phyloP scores from a whole-genome alignment of 2,329 filamentous ascomycete genomes.

The Xylaria polymorpha region DNA sequence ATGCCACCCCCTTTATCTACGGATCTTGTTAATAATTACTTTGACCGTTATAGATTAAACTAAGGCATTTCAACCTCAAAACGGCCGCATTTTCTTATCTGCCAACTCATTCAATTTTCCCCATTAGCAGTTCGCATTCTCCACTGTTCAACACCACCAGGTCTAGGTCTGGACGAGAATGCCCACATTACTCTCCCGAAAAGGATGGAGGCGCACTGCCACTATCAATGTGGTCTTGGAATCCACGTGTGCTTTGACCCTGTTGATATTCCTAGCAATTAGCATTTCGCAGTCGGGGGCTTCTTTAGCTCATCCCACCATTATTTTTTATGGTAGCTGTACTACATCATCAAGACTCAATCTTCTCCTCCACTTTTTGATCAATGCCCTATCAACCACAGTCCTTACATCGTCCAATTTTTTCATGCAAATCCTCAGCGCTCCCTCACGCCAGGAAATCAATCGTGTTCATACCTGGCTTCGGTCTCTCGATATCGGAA shows the following conservation, averaged over 20 bases:
- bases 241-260: not conserved
- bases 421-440: no score
- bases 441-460: no score
- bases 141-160: no score
- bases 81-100: no score
- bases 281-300: conserved; percentile 13
- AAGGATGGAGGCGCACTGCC: conserved; percentile 17
- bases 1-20: not conserved
- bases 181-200: not conserved
- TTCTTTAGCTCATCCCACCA: not conserved
- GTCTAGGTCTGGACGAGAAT: no score
- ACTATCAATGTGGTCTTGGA: conserved; percentile 11
- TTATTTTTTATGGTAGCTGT: conserved; percentile 17
- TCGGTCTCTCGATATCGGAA: not conserved
- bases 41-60: no score
- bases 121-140: no score
- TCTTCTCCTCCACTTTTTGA: conserved; percentile 3
- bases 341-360: not conserved
- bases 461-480: no score
- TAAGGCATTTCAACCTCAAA: no score
- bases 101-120: no score
- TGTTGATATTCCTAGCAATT: not conserved
- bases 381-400: conserved; percentile 3
- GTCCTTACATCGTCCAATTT: conserved; percentile 4
- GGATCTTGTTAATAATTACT: no score